Conservation (phyloP, 805 yeast genomes). For the Zygotorulaspora chibaensis region DNA sequence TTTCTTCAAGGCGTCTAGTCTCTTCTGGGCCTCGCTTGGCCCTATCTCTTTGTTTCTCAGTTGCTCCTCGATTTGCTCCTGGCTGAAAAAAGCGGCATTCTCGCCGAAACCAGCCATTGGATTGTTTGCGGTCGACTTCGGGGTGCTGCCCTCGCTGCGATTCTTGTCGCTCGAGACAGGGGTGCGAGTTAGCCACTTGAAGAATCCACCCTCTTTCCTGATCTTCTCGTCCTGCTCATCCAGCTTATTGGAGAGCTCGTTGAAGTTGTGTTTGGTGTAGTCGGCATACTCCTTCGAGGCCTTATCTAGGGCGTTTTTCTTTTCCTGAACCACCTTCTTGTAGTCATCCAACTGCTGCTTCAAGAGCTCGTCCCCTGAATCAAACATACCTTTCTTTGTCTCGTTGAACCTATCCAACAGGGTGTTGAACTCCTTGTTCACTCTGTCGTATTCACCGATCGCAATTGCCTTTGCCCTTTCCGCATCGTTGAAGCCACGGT, state of each 20-base stretch:
- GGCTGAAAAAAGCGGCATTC: conserved; percentile 38
- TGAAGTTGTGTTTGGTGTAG: conserved; percentile 23
- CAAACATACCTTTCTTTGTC: conserved; percentile 19
- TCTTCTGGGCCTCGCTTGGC: conserved; percentile 33
- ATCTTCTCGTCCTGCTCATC: conserved; percentile 23
- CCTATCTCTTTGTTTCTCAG: conserved; percentile 20
- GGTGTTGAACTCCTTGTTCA: conserved; percentile 26
- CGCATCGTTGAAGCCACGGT: conserved; percentile 29
- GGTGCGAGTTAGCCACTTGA: conserved; percentile 21
- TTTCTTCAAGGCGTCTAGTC: conserved; percentile 35
- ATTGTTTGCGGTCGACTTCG: conserved; percentile 5
- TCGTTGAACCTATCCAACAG: conserved; percentile 14
- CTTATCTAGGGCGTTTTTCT: conserved; percentile 20
- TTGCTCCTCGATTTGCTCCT: conserved; percentile 35
- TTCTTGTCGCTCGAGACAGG: conserved; percentile 12
- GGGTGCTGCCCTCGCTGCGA: conserved; percentile 1
- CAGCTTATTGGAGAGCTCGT: conserved; percentile 25
- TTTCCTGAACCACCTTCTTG: conserved; percentile 14
- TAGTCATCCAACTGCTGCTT: conserved; percentile 18
- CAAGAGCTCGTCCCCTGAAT: conserved; percentile 16
- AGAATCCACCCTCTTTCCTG: conserved; percentile 24
- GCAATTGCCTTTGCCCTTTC: conserved; percentile 31
- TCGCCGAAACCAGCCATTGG: conserved; percentile 47
- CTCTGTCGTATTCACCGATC: conserved; percentile 28
- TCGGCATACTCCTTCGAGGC: conserved; percentile 21